Evolutionary conservation across 495 filamentous ascomycete genomes (phyloP), one percentile per base, ranked within the genome.

Genomic region (Trichoderma gamsii): DNA sequence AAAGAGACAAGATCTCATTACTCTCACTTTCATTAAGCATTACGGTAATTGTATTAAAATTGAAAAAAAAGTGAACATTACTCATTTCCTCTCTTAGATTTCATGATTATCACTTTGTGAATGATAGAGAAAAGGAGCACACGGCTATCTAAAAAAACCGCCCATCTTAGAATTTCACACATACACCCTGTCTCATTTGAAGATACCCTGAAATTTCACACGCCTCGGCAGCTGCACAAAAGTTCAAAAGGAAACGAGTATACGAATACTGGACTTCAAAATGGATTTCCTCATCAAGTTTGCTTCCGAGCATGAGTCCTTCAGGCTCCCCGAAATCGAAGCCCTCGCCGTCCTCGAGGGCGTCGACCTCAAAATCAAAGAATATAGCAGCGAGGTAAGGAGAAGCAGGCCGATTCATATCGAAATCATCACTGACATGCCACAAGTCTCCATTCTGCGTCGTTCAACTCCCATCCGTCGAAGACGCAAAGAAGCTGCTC

Each of bases 231-330:
- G 5, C 3, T 5, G 25, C 49, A 21, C 3, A 52, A 52, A 23
- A 52, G 18, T 4, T 6, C 18, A 21, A 16, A 11, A 21, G 2
- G 49, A 23, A 21, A 21, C 9, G 6, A 21, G 29, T 8, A 38
- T 49, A 49, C 56, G 7, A 13, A 16, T 18, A 11, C 3, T 15
- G 7, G 9, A 61, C 27, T 9, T 16, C 66, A 73, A 67, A 2
- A 89, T 92, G 86, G 87, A 95, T 68, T 98, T 90, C 72, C 85
- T 99, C 61, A 88, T 99, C 68, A 90, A 94, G 70, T 92, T 98
- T 74, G 92, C 88, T 13, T 96, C 98, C 76, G 81, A 84, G 65
- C 93, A 97, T 75, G 92, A 97, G 81, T 89, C 85, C 16, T 99
- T 99, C 75, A 90, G 93, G 66, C 84, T 84, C 68, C 84, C 93